Base-by-base conservation (phyloP, 495 filamentous ascomycete genomes). In the Penicillium lagena region DNA sequence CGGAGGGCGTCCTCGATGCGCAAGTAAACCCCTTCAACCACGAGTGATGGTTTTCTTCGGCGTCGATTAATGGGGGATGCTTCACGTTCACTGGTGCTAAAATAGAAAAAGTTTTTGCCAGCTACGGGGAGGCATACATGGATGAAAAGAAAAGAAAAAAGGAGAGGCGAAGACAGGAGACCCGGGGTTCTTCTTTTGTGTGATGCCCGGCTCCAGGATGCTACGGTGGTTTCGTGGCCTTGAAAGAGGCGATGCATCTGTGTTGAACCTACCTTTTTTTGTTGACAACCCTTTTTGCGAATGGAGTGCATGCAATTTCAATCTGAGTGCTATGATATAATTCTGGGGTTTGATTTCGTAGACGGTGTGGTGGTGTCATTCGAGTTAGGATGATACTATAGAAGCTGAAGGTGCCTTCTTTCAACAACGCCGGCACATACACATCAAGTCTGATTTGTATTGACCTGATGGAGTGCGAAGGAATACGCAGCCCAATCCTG, bases 1-100 rank as follows among this genome's bases (percentile, higher is more conserved):
- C 83, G 93, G 57, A 79, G 93, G 60, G 91, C 90, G 51, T 93
- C 87, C 64, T 97, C 93, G 48, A 91, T 96, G 89, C 81, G 80
- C 71, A 93, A 94, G 79, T 89, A 90, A 73, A 73, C 55, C 39
- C 48, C 47, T 39, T 36, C 7, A 39, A 45, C 52, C 42, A 44
- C 52, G 52, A 54, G 46, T 59, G 39, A 58, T 58, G 49, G 56
- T 56, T 58, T 62, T 51, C 56, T 63, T 66, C 60, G 57, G 58
- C 51, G 56, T 51, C 47, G 47, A 49, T 58, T 61, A 64, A 62
- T 67, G 68, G 60, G 66, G 59, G 60, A 62, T 54, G 50, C 43
- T 56, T 53, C 58, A 53, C 52, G 58, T 56, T 46, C 35, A 45
- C 52, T 49, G 53, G 52, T 37, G 32, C 22, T 22, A 22, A 22